These are phyloP conservation scores for Euphorbia lathyris DNA, from an alignment of 345 rosid genomes.

Conservation along the genomic window DNA sequence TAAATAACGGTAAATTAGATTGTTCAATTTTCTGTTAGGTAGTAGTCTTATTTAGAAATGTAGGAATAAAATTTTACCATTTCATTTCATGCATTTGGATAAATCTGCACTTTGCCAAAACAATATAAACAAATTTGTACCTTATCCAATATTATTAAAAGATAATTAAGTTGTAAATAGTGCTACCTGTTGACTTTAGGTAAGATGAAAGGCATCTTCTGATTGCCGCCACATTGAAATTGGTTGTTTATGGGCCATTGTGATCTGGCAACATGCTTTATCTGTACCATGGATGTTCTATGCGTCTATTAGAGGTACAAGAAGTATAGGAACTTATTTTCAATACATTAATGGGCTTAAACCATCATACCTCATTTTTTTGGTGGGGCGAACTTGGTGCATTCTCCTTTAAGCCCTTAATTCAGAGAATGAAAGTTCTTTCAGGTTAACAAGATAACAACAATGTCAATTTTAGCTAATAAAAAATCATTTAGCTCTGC, in stretches of 20 bases:
- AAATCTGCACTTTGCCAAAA: too few species aligned
- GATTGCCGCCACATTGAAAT: slow-evolving; percentile 26
- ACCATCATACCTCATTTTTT: slow-evolving; percentile 30
- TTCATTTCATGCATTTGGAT: too few species aligned
- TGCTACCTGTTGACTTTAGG: slow-evolving; percentile 28
- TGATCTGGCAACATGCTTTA: slow-evolving; percentile 13
- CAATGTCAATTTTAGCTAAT: background rate
- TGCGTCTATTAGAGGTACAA: background rate
- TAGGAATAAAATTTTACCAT: too few species aligned
- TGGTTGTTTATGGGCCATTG: slow-evolving; percentile 19
- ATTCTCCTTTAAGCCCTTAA: slow-evolving; percentile 45
- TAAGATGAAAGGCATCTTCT: slow-evolving; percentile 15
- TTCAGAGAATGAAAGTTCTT: slow-evolving; percentile 14
- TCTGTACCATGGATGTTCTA: slow-evolving; percentile 17
- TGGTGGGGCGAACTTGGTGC: slow-evolving; percentile 17
- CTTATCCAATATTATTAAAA: too few species aligned
- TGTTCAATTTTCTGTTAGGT: too few species aligned
- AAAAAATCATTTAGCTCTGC: background rate
- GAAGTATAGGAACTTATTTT: background rate
- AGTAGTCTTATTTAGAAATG: too few species aligned
- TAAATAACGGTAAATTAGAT: too few species aligned
- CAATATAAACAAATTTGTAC: too few species aligned
- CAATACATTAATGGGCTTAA: background rate
- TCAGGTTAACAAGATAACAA: background rate
- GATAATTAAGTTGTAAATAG: background rate